These are phyloP conservation scores for Raddia guianensis DNA, from an alignment of 176 grass and related monocot species.

Conservation along the genomic window DNA sequence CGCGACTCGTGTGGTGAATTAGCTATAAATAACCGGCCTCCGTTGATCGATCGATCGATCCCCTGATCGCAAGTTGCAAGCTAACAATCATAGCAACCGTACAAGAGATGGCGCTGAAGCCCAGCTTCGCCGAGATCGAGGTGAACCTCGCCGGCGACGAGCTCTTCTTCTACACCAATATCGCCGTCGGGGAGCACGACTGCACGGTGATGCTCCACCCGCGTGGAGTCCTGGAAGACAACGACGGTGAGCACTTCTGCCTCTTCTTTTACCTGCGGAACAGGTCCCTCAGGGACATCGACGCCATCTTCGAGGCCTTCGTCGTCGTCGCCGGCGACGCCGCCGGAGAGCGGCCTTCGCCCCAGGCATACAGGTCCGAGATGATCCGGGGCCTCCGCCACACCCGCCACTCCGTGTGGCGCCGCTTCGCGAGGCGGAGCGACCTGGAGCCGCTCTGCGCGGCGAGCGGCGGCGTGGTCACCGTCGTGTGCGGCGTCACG, in stretches of 20 bases:
- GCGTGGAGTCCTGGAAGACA: background rate
- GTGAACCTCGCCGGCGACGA: background rate
- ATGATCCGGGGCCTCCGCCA: fast-evolving
- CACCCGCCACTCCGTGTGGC: background rate
- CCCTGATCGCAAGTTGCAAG: too few relatives aligned
- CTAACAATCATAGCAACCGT: too few relatives aligned
- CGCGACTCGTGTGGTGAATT: too few relatives aligned
- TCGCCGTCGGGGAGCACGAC: background rate
- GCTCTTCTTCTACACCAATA: background rate
- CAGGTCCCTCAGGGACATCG: background rate
- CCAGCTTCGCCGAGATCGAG: background rate
- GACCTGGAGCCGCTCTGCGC: background rate
- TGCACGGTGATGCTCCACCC: constrained; percentile 27
- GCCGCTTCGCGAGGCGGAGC: background rate
- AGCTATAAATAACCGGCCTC: too few relatives aligned
- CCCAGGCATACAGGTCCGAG: fast-evolving
- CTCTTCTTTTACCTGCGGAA: background rate
- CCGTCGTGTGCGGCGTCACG: background rate
- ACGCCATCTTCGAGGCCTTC: constrained; percentile 13
- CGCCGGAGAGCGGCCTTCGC: background rate
- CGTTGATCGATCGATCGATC: too few relatives aligned
- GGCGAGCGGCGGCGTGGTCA: background rate
- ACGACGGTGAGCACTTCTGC: background rate
- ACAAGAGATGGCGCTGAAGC: background rate
- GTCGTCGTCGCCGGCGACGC: background rate